Base-by-base conservation (phyloP, 1,284 basidiomycete genomes). In the Apiotrichum laibachii region DNA sequence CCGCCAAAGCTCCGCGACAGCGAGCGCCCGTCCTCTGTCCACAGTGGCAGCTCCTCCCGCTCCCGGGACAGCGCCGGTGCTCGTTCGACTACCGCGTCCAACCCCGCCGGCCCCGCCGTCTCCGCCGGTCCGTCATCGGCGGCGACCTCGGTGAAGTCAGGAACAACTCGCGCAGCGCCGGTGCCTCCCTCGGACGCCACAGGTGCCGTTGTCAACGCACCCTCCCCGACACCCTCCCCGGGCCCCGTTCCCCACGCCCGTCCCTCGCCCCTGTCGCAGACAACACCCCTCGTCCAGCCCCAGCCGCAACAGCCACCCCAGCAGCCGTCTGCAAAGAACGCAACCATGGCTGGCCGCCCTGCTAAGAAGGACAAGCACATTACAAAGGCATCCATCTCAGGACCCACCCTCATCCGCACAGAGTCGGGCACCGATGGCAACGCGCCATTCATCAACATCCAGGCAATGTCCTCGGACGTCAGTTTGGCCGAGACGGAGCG, bases 261-360 rank as follows among this genome's bases (percentile, higher is more conserved):
- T 9, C 68, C 71, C 18, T 73, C 73, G 15, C 73, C 73, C 5
- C 58, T 72, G 13, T 70, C 72, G 10, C 69, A 72, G 51, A 44
- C 67, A 2, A 49, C 63, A 1, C 33, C 31, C 54, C 56, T 34
- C 54, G 57, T 62, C 34, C 34, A 35, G n/a, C n/a, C n/a, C n/a
- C n/a, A n/a, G n/a, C n/a, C n/a, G 78, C 80, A 46, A 13, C 49
- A 50, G 39, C 19, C 35, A 11, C 37, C 19, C 19, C 26, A 34
- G n/a, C 39, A 4, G 8, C 12, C 39, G 4, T 18, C 69, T 77
- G 83, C 63, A 82, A 85, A 60, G 82, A 83, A 68, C 82, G 61
- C 59, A 40, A 69, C 65, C 64, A 19, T 50, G 33, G 92, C 90
- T 75, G 85, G 86, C 48, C 82, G 89, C 43, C 75, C 92, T 52